A percentile compares a stretch with the other conserved stretches of the same genome.
phyloP scores from a whole-genome alignment of 164 flowering plant species.

The Magnolia changhungtana region DNA sequence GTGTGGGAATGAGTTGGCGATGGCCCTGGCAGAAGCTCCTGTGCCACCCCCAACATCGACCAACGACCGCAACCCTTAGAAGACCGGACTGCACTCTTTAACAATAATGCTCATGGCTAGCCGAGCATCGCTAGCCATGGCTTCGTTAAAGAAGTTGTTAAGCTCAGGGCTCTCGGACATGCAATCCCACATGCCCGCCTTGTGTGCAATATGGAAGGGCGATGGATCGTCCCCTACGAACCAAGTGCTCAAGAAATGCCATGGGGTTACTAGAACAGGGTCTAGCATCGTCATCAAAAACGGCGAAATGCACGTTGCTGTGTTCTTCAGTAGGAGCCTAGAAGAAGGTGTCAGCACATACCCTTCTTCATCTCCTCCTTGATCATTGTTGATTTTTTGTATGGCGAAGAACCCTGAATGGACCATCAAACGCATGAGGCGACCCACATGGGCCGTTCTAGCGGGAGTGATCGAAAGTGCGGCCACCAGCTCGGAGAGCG shows the following conservation, averaged over 20 bases:
- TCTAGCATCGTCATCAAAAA: conserved; percentile 22
- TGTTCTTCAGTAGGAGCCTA: background rate
- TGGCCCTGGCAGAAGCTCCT: no score
- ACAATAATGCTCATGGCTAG: no score
- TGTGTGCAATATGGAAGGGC: no score
- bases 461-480: background rate
- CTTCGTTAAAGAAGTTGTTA: no score
- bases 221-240: conserved; percentile 8
- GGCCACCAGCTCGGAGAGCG: background rate
- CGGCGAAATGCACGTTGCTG: conserved; percentile 1
- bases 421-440: conserved; percentile 21
- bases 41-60: no score
- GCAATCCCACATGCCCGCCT: no score
- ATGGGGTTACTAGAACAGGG: conserved; percentile 20
- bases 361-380: background rate
- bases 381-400: background rate
- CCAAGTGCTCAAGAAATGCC: conserved; percentile 21
- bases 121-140: no score
- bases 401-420: conserved; percentile 16
- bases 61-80: no score
- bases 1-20: no score
- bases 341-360: conserved; percentile 13
- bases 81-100: no score
- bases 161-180: no score
- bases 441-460: conserved; percentile 4